A percentile compares a stretch with the other conserved stretches of the same genome.
These are phyloP conservation scores for Metschnikowia shivogae DNA, from an alignment of 805 yeast genomes.

Conservation along the genomic window DNA sequence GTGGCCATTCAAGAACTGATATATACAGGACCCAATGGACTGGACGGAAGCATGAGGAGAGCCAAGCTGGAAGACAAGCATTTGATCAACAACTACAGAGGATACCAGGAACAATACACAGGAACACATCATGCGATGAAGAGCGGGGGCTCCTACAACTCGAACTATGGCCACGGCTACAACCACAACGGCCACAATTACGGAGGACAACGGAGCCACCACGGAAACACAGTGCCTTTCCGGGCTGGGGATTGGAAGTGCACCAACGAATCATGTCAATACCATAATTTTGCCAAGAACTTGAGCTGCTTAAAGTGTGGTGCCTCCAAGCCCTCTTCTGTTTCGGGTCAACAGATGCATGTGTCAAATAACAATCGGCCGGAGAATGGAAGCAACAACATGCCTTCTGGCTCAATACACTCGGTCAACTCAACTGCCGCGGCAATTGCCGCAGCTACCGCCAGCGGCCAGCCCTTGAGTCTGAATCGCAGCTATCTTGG, in stretches of 20 bases:
- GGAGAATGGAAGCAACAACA: constrained; percentile 8
- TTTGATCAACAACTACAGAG: constrained; percentile 5
- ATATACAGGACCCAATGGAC: constrained; percentile 22
- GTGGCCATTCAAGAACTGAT: constrained; percentile 65
- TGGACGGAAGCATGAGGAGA: constrained; percentile 5
- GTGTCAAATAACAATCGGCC: constrained; percentile 5
- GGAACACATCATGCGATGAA: constrained; percentile 9
- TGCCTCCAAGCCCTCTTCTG: constrained; percentile 51
- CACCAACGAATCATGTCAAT: constrained; percentile 68
- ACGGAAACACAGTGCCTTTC: constrained; percentile 69
- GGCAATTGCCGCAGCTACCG: constrained; percentile 46
- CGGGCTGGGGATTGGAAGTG: constrained; percentile 98
- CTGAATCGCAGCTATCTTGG: constrained; percentile 28
- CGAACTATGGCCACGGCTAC: constrained; percentile 15
- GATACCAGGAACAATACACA: constrained; percentile 13
- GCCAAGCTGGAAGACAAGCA: constrained; percentile 16
- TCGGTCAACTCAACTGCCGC: constrained; percentile 42
- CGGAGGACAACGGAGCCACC: constrained; percentile 16
- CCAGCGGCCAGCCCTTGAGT: constrained; percentile 43
- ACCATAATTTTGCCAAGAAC: constrained; percentile 91
- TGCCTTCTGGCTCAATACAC: constrained; percentile 13
- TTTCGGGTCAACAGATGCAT: constrained; percentile 12
- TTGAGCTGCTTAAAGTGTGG: constrained; percentile 86
- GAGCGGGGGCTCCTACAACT: constrained; percentile 13
- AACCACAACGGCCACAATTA: constrained; percentile 14